Evolutionary conservation across 2,329 filamentous ascomycete species (phyloP).

Genomic region (Annulohypoxylon truncatum): DNA sequence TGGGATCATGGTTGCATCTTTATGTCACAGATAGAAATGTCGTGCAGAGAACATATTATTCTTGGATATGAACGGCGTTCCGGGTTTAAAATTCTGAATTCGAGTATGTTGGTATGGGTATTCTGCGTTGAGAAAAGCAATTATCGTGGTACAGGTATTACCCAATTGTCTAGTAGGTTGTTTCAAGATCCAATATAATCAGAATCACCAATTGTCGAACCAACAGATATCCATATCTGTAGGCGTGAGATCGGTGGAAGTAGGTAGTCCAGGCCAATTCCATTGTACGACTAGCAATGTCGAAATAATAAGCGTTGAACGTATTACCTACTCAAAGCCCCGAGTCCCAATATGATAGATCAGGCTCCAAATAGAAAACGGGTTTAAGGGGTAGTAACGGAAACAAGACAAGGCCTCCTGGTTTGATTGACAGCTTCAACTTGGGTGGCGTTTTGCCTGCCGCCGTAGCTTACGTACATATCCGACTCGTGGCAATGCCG

Average conservation of each 20-base stretch:
- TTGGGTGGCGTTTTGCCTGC: constrained; percentile 3
- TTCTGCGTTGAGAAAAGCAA: not conserved
- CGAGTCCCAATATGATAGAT: not conserved
- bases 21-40: not conserved
- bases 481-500: not conserved
- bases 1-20: constrained; percentile 7
- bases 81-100: not conserved
- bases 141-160: not conserved
- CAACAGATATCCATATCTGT: not conserved
- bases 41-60: not conserved
- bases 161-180: not conserved
- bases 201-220: not conserved
- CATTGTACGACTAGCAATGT: not conserved
- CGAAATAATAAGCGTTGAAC: not conserved
- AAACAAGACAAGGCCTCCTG: constrained; percentile 13
- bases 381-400: constrained; percentile 7
- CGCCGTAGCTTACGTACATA: not conserved
- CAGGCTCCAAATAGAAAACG: not conserved
- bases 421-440: constrained; percentile 26
- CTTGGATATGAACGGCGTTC: not conserved
- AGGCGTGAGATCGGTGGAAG: too few species aligned
- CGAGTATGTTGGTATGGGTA: not conserved
- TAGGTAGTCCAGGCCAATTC: not conserved
- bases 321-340: not conserved
- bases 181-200: not conserved